Evolutionary conservation across 768 basidiomycete species (phyloP), one percentile per base, ranked within the genome.

Genomic region (Cystoderma amianthinum): DNA sequence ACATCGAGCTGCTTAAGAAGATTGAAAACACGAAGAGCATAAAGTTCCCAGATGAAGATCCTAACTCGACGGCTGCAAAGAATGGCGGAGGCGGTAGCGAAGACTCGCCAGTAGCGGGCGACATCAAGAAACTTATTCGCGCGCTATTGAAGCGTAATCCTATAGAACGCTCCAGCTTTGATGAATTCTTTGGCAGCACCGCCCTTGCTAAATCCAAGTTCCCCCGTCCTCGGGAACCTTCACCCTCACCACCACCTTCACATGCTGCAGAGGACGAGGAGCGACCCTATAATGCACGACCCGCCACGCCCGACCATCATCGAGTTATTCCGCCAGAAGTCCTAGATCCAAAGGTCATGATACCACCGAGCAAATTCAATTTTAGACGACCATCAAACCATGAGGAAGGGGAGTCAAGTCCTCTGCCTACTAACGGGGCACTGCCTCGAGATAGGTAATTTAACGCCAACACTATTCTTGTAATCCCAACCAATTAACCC

Each of bases 31-130:
- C 88, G n/a, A 89, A 87, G 56, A 88, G 86, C 21, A 80, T 96
- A 55, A 87, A 82, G 60, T 99, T 97, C 48, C 95, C 95, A 0
- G 95, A 97, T 54, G 94, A 97, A 55, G 87, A 88, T 37, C 72
- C 79, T 3, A 39, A 60, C 3, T 66, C 70, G 10, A 47, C 62
- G 32, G 41, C 67, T n/a, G 59, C 67, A n/a, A 67, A 71, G 36
- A 60, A 52, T 5, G 60, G 65, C 9, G 63, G 66, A 0, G 70
- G 70, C 2, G 73, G 71, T 5, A 76, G 74, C 36, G 71, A 74
- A 35, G 56, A 75, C n/a, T 61, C 67, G 5, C 65, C 67, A 1
- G 46, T 61, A 2, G 78, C 92, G 2, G 53, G 60, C 5, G 95
- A 96, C 53, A 72, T 99, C 59, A 98, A 99, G 64, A 72, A 74